These are phyloP conservation scores for Pleurotus giganteus DNA, from an alignment of 768 basidiomycete species.

Conservation along the genomic window DNA sequence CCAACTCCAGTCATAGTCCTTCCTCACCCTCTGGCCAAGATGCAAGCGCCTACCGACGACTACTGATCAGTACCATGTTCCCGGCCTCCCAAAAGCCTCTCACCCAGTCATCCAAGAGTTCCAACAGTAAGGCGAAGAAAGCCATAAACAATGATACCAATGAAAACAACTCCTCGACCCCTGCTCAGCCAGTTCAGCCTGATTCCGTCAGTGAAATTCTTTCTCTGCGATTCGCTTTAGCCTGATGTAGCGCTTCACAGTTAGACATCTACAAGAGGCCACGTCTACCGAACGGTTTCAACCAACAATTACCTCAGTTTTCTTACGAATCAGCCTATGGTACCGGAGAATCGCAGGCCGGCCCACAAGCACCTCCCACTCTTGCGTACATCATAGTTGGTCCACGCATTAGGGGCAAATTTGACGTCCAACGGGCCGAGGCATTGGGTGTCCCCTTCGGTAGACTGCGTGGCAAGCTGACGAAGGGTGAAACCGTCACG, in stretches of 20 bases:
- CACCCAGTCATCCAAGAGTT: conserved; percentile 11
- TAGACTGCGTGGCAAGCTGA: conserved; percentile 54
- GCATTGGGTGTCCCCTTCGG: conserved; percentile 64
- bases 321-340: conserved; percentile 15
- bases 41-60: conserved; percentile 55
- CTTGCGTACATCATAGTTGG: conserved; percentile 52
- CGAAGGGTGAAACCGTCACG: conserved; percentile 62
- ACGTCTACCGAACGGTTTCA: conserved; percentile 31
- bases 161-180: neutral
- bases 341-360: conserved; percentile 12
- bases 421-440: conserved; percentile 63
- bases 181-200: neutral
- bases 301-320: conserved; percentile 36
- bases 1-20: conserved; percentile 24
- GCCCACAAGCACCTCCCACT: conserved; percentile 28
- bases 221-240: conserved; percentile 2
- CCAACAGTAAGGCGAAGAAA: conserved; percentile 13
- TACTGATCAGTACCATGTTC: conserved; percentile 62
- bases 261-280: conserved; percentile 28
- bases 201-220: conserved; percentile 6
- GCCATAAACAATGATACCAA: conserved; percentile 9
- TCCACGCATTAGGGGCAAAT: conserved; percentile 62
- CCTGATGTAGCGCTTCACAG: conserved; percentile 12
- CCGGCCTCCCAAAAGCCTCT: conserved; percentile 34
- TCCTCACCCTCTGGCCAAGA: conserved; percentile 37